Percentiles rank a stretch among this genome's conserved stretches.
phyloP scores from a whole-genome alignment of 345 rosid genomes.

The Diplotaxis tenuifolia region DNA sequence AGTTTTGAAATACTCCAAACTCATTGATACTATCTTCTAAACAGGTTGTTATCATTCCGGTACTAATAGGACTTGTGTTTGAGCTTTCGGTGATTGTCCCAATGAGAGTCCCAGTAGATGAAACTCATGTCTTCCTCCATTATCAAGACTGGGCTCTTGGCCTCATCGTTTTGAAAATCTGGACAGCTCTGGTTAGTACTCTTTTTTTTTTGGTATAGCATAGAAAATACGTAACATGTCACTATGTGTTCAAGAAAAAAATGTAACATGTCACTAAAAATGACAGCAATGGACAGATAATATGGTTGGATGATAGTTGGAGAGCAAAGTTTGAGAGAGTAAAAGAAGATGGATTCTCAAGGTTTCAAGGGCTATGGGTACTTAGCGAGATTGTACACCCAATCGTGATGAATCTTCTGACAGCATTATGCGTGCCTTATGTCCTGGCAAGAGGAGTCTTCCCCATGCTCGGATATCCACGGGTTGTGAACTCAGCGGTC shows the following conservation, averaged over 20 bases:
- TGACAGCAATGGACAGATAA: constrained; percentile 52
- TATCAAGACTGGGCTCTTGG: constrained; percentile 45
- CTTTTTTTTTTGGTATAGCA: neutral
- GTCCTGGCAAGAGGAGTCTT: constrained; percentile 90
- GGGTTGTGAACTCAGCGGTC: constrained; percentile 87
- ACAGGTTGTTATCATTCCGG: constrained; percentile 91
- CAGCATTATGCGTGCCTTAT: constrained; percentile 91
- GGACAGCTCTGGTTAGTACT: constrained; percentile 84
- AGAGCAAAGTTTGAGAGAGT: constrained; percentile 89
- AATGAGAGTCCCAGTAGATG: constrained; percentile 98
- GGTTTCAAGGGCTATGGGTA: constrained; percentile 92
- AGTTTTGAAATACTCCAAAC: neutral
- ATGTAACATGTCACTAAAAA: neutral
- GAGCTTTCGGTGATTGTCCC: constrained; percentile 99
- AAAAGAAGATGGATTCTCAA: constrained; percentile 88
- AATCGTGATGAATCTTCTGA: constrained; percentile 86
- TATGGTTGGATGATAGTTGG: constrained; percentile 94
- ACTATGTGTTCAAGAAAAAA: too few relatives aligned
- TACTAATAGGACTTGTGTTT: constrained; percentile 84
- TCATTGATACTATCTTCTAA: neutral
- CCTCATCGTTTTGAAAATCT: constrained; percentile 90
- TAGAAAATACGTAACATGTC: neutral
- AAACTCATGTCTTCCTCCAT: constrained; percentile 94
- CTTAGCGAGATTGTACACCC: constrained; percentile 87
- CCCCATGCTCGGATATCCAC: constrained; percentile 86